These are phyloP conservation scores for Clonostachys byssicola DNA, from an alignment of 2,329 filamentous ascomycete species.

Conservation along the genomic window DNA sequence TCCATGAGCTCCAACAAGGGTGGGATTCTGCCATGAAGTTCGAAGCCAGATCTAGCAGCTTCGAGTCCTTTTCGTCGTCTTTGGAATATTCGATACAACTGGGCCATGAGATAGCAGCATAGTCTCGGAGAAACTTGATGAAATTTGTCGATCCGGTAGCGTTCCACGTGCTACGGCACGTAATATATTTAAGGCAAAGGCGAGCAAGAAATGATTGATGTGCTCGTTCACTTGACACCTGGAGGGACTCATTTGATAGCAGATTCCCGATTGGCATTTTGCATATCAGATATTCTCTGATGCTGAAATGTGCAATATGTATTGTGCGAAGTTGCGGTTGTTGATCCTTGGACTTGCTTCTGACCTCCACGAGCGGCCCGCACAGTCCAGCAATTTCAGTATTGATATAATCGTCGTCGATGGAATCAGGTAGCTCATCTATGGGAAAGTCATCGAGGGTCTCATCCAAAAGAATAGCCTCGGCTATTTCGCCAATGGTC, in stretches of 20 bases:
- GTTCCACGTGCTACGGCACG: not conserved
- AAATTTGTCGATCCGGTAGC: not conserved
- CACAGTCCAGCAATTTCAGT: slow-evolving; percentile 18
- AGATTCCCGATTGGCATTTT: not conserved
- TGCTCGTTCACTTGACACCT: not conserved
- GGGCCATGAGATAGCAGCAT: not conserved
- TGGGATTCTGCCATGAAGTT: not conserved
- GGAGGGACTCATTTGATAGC: not conserved
- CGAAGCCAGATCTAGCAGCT: not conserved
- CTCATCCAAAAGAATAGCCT: slow-evolving; percentile 10
- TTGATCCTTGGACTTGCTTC: rapidly evolving
- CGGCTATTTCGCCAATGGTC: slow-evolving; percentile 10
- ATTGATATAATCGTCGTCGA: slow-evolving; percentile 20
- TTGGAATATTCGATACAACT: not conserved
- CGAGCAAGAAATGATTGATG: not conserved
- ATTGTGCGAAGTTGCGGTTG: not conserved
- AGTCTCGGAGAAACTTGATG: not conserved
- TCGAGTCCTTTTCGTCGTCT: not conserved
- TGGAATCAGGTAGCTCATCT: slow-evolving; percentile 8
- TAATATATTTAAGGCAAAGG: not conserved
- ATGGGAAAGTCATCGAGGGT: slow-evolving; percentile 7
- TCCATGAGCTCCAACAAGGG: not conserved
- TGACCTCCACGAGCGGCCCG: slow-evolving; percentile 19
- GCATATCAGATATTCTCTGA: not conserved
- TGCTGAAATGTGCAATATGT: not conserved